Evolutionary conservation across 208 protist species (phyloP).

Genomic region (Herpetomonas samuelpessoai): DNA sequence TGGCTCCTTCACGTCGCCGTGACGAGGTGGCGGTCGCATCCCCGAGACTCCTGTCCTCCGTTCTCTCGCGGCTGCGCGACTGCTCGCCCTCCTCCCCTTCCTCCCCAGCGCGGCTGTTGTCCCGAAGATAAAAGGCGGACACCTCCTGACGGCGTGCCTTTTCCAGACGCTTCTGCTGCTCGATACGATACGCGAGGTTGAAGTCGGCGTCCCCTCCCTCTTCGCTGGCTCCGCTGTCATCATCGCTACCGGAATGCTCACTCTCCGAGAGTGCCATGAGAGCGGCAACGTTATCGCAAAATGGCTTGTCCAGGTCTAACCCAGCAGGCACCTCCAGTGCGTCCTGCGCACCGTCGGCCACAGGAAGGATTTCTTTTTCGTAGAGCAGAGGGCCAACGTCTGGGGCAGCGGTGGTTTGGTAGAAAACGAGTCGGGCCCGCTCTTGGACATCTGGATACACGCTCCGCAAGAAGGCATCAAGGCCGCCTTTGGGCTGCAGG

Average conservation of each 20-base stretch:
- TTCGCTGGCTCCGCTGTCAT: slow-evolving; percentile 8
- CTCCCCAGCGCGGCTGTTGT: slow-evolving; percentile 9
- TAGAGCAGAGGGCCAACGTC: slow-evolving; percentile 46
- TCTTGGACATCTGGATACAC: slow-evolving; percentile 62
- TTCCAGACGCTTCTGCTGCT: slow-evolving; percentile 42
- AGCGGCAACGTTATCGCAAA: slow-evolving; percentile 48
- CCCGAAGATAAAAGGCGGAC: slow-evolving; percentile 74
- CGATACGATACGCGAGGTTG: slow-evolving; percentile 42
- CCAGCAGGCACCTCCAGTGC: slow-evolving; percentile 44
- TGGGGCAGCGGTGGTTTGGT: slow-evolving; percentile 29
- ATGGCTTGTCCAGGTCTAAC: slow-evolving; percentile 56
- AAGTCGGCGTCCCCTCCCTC: slow-evolving; percentile 20
- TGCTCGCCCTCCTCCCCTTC: background rate
- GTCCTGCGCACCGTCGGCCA: slow-evolving; percentile 63
- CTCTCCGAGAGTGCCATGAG: slow-evolving; percentile 57
- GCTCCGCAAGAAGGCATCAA: slow-evolving; percentile 53
- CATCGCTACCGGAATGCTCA: slow-evolving; percentile 28
- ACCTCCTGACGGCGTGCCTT: slow-evolving; percentile 52
- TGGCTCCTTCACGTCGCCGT: background rate
- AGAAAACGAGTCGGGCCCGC: slow-evolving; percentile 48
- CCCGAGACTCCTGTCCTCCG: too few species aligned
- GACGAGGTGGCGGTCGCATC: background rate
- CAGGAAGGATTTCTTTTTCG: slow-evolving; percentile 43
- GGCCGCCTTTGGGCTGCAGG: slow-evolving; percentile 2
- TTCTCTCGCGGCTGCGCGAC: background rate